A percentile compares a stretch with the other conserved stretches of the same genome.
Conservation (phyloP, 2,329 filamentous ascomycete genomes). For the Aspergillus pseudoglaucus region DNA sequence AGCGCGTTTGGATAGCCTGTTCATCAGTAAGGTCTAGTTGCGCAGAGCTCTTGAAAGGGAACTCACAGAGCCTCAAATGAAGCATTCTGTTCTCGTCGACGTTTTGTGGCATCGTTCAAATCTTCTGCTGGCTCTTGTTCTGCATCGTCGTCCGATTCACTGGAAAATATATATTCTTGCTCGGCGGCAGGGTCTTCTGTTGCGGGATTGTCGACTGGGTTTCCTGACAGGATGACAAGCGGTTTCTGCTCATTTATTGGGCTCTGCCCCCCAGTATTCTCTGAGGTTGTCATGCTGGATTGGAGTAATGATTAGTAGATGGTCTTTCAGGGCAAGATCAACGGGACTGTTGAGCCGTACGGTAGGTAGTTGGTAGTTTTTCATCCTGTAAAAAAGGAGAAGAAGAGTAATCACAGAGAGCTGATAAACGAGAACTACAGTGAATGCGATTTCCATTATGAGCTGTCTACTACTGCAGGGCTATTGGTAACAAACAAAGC, state of each 20-base stretch:
- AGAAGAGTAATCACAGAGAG: neutral
- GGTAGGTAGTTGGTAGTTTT: too few species aligned
- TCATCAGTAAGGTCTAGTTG: slow-evolving; percentile 4
- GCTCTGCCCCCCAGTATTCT: neutral
- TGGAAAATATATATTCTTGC: slow-evolving; percentile 11
- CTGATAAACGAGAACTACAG: neutral
- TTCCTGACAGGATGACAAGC: neutral
- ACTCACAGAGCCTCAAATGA: slow-evolving; percentile 45
- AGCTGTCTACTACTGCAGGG: neutral
- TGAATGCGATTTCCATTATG: neutral
- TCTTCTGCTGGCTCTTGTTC: slow-evolving; percentile 4
- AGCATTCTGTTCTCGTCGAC: slow-evolving; percentile 46
- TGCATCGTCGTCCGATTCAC: slow-evolving; percentile 26
- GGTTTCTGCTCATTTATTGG: neutral
- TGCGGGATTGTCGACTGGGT: neutral
- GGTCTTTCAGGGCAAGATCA: neutral
- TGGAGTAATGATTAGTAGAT: neutral
- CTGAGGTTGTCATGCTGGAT: neutral
- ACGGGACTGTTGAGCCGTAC: neutral
- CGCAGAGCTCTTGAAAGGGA: neutral
- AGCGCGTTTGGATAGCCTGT: slow-evolving; percentile 37
- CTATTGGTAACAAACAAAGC: neutral
- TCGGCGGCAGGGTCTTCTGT: neutral
- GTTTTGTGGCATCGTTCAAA: slow-evolving; percentile 31
- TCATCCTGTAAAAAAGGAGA: too few species aligned